A percentile compares a stretch with the other conserved stretches of the same genome.
phyloP scores from a whole-genome alignment of 2,329 filamentous ascomycete species.

The Cladorrhinum sp. region DNA sequence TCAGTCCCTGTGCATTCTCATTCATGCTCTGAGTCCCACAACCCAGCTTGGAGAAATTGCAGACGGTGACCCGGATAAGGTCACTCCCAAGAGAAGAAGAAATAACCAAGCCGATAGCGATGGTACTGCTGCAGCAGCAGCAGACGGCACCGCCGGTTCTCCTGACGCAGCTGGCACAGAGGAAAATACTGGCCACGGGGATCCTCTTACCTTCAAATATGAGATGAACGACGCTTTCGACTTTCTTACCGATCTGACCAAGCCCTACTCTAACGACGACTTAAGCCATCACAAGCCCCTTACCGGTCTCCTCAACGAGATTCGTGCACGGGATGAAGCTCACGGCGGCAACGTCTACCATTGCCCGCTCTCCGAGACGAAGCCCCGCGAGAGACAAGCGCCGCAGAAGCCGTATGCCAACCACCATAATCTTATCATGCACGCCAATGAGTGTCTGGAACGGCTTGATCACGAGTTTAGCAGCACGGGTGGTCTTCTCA shows the following conservation, averaged over 20 bases:
- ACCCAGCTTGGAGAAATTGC: slow-evolving; percentile 33
- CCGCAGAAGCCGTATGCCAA: slow-evolving; percentile 40
- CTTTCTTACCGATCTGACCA: slow-evolving; percentile 52
- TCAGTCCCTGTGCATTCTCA: slow-evolving; percentile 54
- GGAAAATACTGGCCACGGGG: background rate
- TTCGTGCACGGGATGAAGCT: slow-evolving; percentile 42
- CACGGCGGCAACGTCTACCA: slow-evolving; percentile 43
- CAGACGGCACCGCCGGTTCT: background rate
- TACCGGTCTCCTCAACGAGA: slow-evolving; percentile 44
- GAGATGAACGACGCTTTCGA: slow-evolving; percentile 51
- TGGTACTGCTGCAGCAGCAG: background rate
- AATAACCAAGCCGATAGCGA: background rate
- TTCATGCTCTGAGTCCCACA: slow-evolving; percentile 45
- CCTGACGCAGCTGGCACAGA: background rate
- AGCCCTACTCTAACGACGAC: slow-evolving; percentile 49
- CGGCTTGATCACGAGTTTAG: slow-evolving; percentile 58
- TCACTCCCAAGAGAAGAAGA: background rate
- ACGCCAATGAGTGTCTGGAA: slow-evolving; percentile 59
- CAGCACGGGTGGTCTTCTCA: slow-evolving; percentile 53
- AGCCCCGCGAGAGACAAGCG: slow-evolving; percentile 22
- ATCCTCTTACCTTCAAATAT: slow-evolving; percentile 31
- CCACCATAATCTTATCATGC: slow-evolving; percentile 51
- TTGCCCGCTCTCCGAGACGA: slow-evolving; percentile 42
- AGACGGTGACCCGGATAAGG: slow-evolving; percentile 3
- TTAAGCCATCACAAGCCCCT: slow-evolving; percentile 47